Evolutionary conservation across 2,329 filamentous ascomycete genomes (phyloP).

Genomic region (Alternaria sp.): DNA sequence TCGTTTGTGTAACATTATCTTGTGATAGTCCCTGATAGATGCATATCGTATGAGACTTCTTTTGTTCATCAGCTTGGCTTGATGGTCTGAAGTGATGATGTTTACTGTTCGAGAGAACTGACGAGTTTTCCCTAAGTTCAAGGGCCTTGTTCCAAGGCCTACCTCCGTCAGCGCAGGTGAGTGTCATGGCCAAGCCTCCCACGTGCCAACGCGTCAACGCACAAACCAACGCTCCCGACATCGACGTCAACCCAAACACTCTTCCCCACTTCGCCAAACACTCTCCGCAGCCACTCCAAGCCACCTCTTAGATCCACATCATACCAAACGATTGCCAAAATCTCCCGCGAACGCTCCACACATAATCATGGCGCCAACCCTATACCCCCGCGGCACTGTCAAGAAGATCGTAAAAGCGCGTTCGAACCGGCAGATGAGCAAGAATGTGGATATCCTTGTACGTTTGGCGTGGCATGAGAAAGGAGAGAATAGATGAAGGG

Average conservation of each 20-base stretch:
- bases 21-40: constrained; percentile 54
- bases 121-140: not conserved
- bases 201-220: constrained; percentile 23
- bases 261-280: not conserved
- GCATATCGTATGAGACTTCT: constrained; percentile 48
- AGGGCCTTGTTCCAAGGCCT: not conserved
- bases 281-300: not conserved
- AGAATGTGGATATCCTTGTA: constrained; percentile 86
- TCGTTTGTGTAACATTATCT: constrained; percentile 53
- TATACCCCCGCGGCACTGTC: constrained; percentile 83
- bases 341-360: not conserved
- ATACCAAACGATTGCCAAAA: no score
- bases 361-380: constrained; percentile 65
- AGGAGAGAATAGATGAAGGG: not conserved
- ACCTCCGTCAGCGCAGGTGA: not conserved
- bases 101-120: not conserved
- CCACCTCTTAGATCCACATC: not conserved
- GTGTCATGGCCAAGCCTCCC: not conserved
- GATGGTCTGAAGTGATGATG: not conserved
- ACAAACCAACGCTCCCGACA: not conserved
- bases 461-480: constrained; percentile 33
- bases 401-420: constrained; percentile 93
- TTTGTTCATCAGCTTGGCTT: constrained; percentile 33
- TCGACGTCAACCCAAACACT: constrained; percentile 12
- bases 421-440: constrained; percentile 79